Percentiles rank a stretch among this genome's conserved stretches.
Evolutionary conservation across 192 early-diverging fungal genomes (phyloP).

Genomic region (Endogone sp.): DNA sequence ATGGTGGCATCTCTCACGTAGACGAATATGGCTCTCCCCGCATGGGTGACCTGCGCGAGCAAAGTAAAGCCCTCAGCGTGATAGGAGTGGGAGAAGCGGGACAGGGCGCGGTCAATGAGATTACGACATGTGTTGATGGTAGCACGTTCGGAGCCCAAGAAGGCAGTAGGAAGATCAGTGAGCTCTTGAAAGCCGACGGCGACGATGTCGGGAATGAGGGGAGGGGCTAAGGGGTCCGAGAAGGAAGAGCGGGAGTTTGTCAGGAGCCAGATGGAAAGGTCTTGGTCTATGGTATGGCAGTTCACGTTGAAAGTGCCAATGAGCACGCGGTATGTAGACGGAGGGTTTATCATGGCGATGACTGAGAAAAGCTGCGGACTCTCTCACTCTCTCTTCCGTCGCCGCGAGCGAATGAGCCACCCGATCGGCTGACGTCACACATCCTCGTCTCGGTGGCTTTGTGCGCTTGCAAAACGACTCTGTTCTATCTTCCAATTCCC

Average conservation of each 20-base stretch:
- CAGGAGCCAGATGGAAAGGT: constrained; percentile 35
- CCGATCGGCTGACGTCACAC: no score
- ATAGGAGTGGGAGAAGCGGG: constrained; percentile 11
- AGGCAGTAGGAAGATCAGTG: constrained; percentile 28
- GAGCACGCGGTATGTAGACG: constrained; percentile 16
- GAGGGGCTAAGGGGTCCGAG: constrained; percentile 15
- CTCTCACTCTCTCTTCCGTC: no score
- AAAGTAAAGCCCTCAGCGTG: constrained; percentile 26
- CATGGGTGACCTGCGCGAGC: constrained; percentile 16
- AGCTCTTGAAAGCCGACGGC: constrained; percentile 41
- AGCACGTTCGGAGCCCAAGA: constrained; percentile 10
- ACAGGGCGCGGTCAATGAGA: constrained; percentile 24
- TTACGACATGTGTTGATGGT: constrained; percentile 19
- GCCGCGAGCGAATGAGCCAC: no score
- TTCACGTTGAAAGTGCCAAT: constrained; percentile 41
- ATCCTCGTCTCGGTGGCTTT: no score
- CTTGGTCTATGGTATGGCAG: constrained; percentile 26
- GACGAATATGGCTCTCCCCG: constrained; percentile 34
- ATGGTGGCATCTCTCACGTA: constrained; percentile 26
- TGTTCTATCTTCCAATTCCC: no score
- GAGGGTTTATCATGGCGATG: no score
- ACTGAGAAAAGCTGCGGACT: no score
- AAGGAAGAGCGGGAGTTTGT: constrained; percentile 17
- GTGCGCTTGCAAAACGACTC: no score
- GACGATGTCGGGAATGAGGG: constrained; percentile 37